A percentile compares a stretch with the other conserved stretches of the same genome.
Conservation (phyloP, 2,329 filamentous ascomycete genomes). For the Fusarium papillatum region DNA sequence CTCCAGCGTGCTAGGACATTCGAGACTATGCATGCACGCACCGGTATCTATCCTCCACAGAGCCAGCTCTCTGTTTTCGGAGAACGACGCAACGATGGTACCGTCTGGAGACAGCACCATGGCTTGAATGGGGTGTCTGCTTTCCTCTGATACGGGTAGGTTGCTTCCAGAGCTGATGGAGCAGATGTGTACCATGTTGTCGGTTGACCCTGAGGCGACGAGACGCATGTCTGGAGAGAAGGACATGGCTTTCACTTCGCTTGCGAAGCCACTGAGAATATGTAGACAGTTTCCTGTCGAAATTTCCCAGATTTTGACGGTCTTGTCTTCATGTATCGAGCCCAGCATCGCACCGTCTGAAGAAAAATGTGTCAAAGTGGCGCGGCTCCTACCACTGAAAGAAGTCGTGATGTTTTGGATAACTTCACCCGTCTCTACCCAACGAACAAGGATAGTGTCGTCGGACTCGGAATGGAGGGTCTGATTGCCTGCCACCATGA, state of each 20-base stretch:
- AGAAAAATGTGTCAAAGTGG: not conserved
- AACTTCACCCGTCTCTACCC: not conserved
- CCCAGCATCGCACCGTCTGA: not conserved
- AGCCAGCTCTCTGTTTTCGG: not conserved
- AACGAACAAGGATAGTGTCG: not conserved
- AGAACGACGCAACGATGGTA: not conserved
- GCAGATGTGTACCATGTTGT: not conserved
- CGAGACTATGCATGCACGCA: not conserved
- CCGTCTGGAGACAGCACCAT: not conserved
- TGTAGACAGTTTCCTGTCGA: not conserved
- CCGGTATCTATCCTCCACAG: not conserved
- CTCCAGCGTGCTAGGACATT: not conserved
- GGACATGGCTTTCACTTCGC: not conserved
- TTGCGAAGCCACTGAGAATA: not conserved
- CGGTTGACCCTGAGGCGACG: not conserved
- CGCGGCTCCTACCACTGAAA: not conserved
- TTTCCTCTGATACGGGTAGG: not conserved
- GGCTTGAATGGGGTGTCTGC: not conserved
- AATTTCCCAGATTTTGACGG: not conserved
- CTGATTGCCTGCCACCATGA: not conserved
- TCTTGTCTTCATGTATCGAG: not conserved
- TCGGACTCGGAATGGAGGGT: not conserved
- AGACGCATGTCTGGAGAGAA: not conserved
- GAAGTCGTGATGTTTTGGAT: not conserved
- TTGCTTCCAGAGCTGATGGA: not conserved